Conservation (phyloP, 1,284 basidiomycete genomes). For the Phellopilus nigrolimitatus region DNA sequence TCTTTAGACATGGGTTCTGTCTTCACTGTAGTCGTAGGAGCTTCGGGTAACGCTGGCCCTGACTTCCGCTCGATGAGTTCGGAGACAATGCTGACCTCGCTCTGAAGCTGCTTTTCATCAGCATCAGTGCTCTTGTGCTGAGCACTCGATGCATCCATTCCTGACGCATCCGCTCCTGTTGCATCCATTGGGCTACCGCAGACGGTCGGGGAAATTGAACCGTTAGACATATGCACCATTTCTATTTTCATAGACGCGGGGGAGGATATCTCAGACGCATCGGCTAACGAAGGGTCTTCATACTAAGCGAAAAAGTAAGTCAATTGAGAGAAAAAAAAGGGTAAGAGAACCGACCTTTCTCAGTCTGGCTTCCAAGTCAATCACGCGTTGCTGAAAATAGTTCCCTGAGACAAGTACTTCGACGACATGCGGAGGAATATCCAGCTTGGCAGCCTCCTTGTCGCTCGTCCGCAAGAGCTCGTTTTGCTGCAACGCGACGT, state of each 20-base stretch:
- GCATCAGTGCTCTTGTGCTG: not conserved
- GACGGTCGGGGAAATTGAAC: not conserved
- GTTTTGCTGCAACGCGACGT: constrained; percentile 2
- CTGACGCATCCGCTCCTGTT: not conserved
- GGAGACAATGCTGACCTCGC: not conserved
- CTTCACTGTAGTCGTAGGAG: not conserved
- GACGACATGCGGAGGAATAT: not conserved
- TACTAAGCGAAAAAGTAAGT: not conserved
- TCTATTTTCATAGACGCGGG: not conserved
- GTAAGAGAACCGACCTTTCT: not conserved
- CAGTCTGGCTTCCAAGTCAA: not conserved
- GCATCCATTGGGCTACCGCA: not conserved
- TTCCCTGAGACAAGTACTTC: not conserved
- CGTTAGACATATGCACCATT: not conserved
- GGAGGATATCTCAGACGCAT: not conserved
- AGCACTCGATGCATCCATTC: too few species aligned
- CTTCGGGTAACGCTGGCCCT: not conserved
- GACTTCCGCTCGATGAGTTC: not conserved
- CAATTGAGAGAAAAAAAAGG: not conserved
- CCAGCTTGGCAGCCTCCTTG: not conserved
- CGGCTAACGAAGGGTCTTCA: not conserved
- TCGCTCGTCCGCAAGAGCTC: not conserved
- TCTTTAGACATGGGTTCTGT: not conserved
- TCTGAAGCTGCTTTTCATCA: not conserved
- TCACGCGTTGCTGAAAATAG: not conserved